Evolutionary conservation across 257 asterid genomes (phyloP).

Genomic region (Gentiana dahurica): DNA sequence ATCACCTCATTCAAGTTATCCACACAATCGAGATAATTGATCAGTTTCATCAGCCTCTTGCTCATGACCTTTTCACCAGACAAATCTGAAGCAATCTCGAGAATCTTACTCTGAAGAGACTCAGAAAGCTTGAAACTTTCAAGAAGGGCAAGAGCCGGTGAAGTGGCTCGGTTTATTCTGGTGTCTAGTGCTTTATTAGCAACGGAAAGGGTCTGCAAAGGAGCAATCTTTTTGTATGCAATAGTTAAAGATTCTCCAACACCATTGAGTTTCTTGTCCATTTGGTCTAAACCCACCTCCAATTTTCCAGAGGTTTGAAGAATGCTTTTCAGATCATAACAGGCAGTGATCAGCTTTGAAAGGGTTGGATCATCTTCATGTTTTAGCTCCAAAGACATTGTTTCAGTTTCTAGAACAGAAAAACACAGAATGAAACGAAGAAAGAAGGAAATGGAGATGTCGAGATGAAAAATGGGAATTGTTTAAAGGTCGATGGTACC

Average conservation of each 20-base stretch:
- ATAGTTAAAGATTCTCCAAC: conserved; percentile 28
- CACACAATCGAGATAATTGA: conserved; percentile 53
- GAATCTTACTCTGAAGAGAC: conserved; percentile 47
- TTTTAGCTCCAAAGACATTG: conserved; percentile 24
- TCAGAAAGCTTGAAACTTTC: conserved; percentile 55
- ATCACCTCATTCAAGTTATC: conserved; percentile 40
- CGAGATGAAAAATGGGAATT: too few species aligned
- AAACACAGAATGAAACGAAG: too few species aligned
- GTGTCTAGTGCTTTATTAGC: conserved; percentile 67
- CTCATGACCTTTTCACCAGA: conserved; percentile 24
- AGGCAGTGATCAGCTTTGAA: conserved; percentile 24
- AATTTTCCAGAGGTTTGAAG: conserved; percentile 29
- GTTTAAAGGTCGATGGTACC: too few species aligned
- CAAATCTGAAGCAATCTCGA: conserved; percentile 27
- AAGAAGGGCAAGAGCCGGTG: conserved; percentile 59
- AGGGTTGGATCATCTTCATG: conserved; percentile 29
- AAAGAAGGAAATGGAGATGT: too few species aligned
- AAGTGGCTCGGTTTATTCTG: conserved; percentile 56
- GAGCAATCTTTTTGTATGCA: conserved; percentile 48
- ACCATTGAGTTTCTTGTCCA: conserved; percentile 23
- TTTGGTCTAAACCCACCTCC: conserved; percentile 26
- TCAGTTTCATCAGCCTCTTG: conserved; percentile 32
- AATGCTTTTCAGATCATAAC: conserved; percentile 35
- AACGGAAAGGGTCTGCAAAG: conserved; percentile 64
- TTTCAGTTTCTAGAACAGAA: too few species aligned